Percentiles rank a stretch among this genome's conserved stretches.
Conservation (phyloP, 2,329 filamentous ascomycete genomes). For the Microdochium bolleyi region DNA sequence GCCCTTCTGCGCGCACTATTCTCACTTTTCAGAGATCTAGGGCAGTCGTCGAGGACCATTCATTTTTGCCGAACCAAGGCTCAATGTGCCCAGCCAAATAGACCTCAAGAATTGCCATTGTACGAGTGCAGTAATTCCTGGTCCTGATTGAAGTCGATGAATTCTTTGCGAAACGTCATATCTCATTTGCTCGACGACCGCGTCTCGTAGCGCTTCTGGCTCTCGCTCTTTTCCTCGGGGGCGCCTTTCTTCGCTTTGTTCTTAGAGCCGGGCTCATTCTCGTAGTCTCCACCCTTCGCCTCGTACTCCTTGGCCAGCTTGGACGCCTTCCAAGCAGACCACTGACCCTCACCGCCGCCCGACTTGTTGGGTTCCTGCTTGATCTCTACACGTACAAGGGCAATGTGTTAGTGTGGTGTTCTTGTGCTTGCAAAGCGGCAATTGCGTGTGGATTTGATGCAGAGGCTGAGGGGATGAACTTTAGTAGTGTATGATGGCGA, state of each 20-base stretch:
- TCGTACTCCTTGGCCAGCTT: constrained; percentile 34
- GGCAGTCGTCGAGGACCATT: no score
- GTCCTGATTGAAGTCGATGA: no score
- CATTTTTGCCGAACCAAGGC: no score
- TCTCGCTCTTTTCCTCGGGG: constrained; percentile 7
- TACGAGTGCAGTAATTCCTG: no score
- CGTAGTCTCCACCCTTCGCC: constrained; percentile 29
- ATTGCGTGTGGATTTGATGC: no score
- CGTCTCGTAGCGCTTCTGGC: constrained; percentile 3
- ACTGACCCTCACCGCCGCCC: constrained; percentile 29
- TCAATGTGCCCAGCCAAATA: no score
- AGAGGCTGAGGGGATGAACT: no score
- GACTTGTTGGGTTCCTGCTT: constrained; percentile 32
- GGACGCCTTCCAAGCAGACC: constrained; percentile 27
- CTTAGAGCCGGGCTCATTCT: constrained; percentile 30
- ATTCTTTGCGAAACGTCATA: neutral
- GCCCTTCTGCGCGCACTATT: no score
- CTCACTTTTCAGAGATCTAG: neutral
- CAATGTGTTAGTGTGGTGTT: no score
- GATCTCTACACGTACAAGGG: constrained; percentile 19
- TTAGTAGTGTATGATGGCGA: neutral
- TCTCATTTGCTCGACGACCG: neutral
- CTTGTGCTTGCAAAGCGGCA: no score
- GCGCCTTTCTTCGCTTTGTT: constrained; percentile 20
- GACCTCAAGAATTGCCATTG: no score